These are phyloP conservation scores for Xanthoconium separans DNA, from an alignment of 1,284 basidiomycete species.

Conservation along the genomic window DNA sequence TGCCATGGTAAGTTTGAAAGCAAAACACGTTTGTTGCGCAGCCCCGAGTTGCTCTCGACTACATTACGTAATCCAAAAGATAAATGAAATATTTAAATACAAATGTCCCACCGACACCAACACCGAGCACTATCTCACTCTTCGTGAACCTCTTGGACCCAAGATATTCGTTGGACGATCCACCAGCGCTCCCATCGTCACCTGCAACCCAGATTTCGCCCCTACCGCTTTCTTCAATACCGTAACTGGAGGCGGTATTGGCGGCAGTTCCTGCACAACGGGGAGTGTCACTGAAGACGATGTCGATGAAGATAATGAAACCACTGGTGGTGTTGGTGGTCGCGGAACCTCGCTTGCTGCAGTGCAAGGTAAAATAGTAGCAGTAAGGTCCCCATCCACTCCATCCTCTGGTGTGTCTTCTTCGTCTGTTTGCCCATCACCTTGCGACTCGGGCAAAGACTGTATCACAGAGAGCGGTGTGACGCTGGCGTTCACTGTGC, in stretches of 20 bases:
- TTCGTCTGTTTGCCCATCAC: conserved; percentile 16
- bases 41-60: background rate
- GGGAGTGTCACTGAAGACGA: conserved; percentile 36
- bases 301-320: conserved; percentile 39
- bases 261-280: conserved; percentile 10
- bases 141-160: conserved; percentile 36
- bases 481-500: conserved; percentile 21
- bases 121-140: conserved; percentile 19
- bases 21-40: conserved; percentile 3
- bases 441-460: conserved; percentile 28
- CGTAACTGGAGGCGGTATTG: conserved; percentile 17
- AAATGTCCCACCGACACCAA: background rate
- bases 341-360: conserved; percentile 8
- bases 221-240: conserved; percentile 26
- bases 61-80: conserved; percentile 8
- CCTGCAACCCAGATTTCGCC: conserved; percentile 23
- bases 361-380: conserved; percentile 12
- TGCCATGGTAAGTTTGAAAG: conserved; percentile 38
- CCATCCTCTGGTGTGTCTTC: conserved; percentile 14
- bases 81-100: conserved; percentile 11
- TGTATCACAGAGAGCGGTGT: conserved; percentile 29
- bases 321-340: conserved; percentile 22
- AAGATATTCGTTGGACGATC: conserved; percentile 40
- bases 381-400: conserved; percentile 19
- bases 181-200: conserved; percentile 27